Percentiles rank a stretch among this genome's conserved stretches.
Conservation (phyloP, 805 yeast genomes). For the Starmerella vaccinii region DNA sequence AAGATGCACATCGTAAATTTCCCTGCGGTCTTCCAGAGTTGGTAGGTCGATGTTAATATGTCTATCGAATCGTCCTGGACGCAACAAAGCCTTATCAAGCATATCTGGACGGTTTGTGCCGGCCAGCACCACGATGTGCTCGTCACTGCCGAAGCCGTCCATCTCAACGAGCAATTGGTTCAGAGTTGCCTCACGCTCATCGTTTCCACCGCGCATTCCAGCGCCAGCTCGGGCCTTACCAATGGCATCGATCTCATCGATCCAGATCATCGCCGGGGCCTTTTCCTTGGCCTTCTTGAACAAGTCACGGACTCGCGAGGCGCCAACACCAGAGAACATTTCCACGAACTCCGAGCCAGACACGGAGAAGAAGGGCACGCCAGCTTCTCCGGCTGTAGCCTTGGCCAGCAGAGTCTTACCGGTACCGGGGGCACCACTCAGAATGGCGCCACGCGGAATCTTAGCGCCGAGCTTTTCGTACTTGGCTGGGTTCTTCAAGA, state of each 20-base stretch:
- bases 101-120: conserved; percentile 93
- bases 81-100: conserved; percentile 74
- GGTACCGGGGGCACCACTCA: conserved; percentile 95
- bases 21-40: conserved; percentile 80
- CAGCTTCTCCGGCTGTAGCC: conserved; percentile 96
- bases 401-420: conserved; percentile 89
- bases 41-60: conserved; percentile 81
- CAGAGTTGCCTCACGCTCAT: conserved; percentile 86
- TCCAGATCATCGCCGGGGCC: conserved; percentile 84
- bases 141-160: conserved; percentile 86
- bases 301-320: conserved; percentile 84
- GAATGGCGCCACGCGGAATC: conserved; percentile 89
- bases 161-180: conserved; percentile 88
- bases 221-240: conserved; percentile 63
- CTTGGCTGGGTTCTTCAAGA: conserved; percentile 71
- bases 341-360: conserved; percentile 95
- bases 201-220: conserved; percentile 63
- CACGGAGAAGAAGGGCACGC: conserved; percentile 83
- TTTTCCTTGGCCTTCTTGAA: conserved; percentile 80
- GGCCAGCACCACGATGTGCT: conserved; percentile 86
- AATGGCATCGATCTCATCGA: conserved; percentile 93
- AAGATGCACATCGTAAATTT: conserved; percentile 73
- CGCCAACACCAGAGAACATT: conserved; percentile 96
- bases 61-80: conserved; percentile 94
- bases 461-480: conserved; percentile 86